Base-by-base conservation (phyloP, 2,329 filamentous ascomycete species). In the Epichloe amarillans region DNA sequence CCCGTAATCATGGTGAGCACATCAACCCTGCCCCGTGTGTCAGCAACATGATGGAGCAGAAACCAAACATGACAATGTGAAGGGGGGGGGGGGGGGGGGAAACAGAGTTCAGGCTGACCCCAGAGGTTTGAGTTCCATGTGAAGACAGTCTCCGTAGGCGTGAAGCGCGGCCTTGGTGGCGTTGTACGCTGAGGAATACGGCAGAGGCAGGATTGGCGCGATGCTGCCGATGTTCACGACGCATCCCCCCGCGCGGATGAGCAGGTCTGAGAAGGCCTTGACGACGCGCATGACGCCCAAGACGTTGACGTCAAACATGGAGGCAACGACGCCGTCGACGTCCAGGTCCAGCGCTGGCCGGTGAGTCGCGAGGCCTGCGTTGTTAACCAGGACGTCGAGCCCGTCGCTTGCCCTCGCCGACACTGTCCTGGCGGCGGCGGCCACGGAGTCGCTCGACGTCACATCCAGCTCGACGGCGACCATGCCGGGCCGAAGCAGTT, bases 281-380 rank as follows among this genome's bases (percentile, higher is more conserved):
- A 60, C 56, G 45, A 58, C 54, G 19, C 54, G 49, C 58, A 62
- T 54, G 1, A 61, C 52, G 0, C 66, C 68, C 58, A 67, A 71
- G 33, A 71, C 57, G 53, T 75, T 75, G 41, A 70, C 60, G 7
- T 73, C 69, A 53, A 69, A 72, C 47, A 72, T 54, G 30, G 55
- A 55, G 33, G 61, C 64, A 7, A 64, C 67, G 10, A 63, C 45
- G 36, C 40, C 56, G 4, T 61, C 58, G 1, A 65, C 52, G 6
- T 62, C 55, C 23, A 59, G 53, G 48, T 67, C 64, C 3, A 65
- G 51, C 11, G 61, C 55, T 11, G 64, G 62, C 57, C 55, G 30
- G 54, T 58, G 50, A 54, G 57, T 55, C 15, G 50, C 52, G 36
- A 42, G 38, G n/a, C 52, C 52, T 14, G 57, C 56, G 46, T 61